A percentile compares a stretch with the other conserved stretches of the same genome.
Conservation (phyloP, 768 basidiomycete genomes). For the Pisolithus microcarpus region DNA sequence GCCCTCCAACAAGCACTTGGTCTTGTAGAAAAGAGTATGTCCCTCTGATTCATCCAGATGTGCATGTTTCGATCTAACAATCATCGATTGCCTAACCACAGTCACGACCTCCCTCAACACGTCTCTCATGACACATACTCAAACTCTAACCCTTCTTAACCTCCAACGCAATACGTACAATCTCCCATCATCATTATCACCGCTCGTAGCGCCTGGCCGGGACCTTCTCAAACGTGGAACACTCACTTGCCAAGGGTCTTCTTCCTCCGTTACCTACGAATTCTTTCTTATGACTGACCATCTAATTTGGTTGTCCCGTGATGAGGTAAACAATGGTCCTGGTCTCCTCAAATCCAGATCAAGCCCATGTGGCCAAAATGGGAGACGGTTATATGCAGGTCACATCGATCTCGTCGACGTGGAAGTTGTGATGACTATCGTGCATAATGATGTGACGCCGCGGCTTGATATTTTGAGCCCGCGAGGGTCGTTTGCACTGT, state of each 20-base stretch:
- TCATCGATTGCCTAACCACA: slow-evolving; percentile 24
- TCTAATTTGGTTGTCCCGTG: slow-evolving; percentile 65
- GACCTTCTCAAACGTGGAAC: slow-evolving; percentile 62
- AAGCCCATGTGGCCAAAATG: slow-evolving; percentile 38
- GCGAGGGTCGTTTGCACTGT: slow-evolving; percentile 67
- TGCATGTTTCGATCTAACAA: neutral
- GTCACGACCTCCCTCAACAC: slow-evolving; percentile 75
- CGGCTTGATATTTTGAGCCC: slow-evolving; percentile 72
- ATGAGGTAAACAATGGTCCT: slow-evolving; percentile 29
- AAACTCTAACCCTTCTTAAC: slow-evolving; percentile 67
- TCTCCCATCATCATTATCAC: slow-evolving; percentile 71
- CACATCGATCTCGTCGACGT: slow-evolving; percentile 63
- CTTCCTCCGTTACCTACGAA: slow-evolving; percentile 25
- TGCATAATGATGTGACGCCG: slow-evolving; percentile 13
- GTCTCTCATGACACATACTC: slow-evolving; percentile 70
- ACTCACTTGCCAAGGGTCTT: slow-evolving; percentile 38
- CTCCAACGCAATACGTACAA: slow-evolving; percentile 72
- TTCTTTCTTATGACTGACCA: slow-evolving; percentile 82
- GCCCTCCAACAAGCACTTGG: slow-evolving; percentile 53
- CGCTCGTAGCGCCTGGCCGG: slow-evolving; percentile 77
- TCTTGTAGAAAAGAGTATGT: slow-evolving; percentile 69
- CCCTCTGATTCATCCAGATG: neutral
- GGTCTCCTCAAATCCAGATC: slow-evolving; percentile 10
- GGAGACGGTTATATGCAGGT: slow-evolving; percentile 70
- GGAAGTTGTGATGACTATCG: slow-evolving; percentile 55